These are phyloP conservation scores for Candida jianshihensis DNA, from an alignment of 805 yeast genomes.

Conservation along the genomic window DNA sequence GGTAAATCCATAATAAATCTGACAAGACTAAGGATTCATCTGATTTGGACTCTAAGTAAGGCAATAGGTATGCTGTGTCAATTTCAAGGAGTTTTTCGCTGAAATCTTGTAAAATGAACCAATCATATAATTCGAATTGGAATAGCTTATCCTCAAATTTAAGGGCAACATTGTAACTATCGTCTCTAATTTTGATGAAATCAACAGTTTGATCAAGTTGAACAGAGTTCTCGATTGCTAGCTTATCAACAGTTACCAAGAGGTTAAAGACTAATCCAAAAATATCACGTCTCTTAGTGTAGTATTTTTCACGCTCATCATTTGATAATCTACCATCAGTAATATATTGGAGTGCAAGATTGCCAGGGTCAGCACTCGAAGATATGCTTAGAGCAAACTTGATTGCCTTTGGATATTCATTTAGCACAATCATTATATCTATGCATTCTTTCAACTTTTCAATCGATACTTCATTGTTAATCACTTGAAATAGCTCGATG, in stretches of 20 bases:
- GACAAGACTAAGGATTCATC: constrained; percentile 63
- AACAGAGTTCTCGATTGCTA: constrained; percentile 37
- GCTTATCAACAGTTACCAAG: constrained; percentile 62
- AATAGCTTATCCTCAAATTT: constrained; percentile 74
- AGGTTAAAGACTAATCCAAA: constrained; percentile 73
- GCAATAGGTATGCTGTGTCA: constrained; percentile 73
- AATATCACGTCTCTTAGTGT: constrained; percentile 46
- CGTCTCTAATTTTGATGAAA: constrained; percentile 51
- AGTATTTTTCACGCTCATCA: constrained; percentile 45
- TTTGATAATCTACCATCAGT: constrained; percentile 42
- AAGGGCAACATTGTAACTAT: constrained; percentile 69
- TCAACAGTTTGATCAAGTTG: constrained; percentile 18
- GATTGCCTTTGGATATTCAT: constrained; percentile 79
- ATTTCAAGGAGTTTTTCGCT: constrained; percentile 73
- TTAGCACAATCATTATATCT: constrained; percentile 66
- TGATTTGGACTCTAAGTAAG: constrained; percentile 67
- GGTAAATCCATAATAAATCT: constrained; percentile 81
- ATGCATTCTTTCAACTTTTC: constrained; percentile 81
- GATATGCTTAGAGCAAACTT: constrained; percentile 77
- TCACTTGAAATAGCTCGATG: constrained; percentile 67
- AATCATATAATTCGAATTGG: constrained; percentile 87
- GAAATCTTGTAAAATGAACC: constrained; percentile 77
- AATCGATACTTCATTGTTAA: constrained; percentile 67
- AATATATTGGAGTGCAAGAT: constrained; percentile 49
- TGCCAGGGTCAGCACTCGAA: constrained; percentile 54